phyloP scores from a whole-genome alignment of 1,139 yeast species.

The Taphrina deformans region DNA sequence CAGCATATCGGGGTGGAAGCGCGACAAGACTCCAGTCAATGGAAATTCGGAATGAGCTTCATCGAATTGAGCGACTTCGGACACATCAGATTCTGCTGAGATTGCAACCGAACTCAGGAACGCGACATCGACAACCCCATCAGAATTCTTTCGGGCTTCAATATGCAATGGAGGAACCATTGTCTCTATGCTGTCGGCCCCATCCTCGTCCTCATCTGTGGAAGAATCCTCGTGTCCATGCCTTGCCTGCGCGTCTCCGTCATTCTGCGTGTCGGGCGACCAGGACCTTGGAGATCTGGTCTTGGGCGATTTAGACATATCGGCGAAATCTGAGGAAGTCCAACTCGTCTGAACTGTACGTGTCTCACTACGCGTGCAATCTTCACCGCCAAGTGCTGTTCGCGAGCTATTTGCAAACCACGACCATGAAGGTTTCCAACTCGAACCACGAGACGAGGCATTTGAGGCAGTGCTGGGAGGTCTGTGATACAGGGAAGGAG shows the following conservation, averaged over 20 bases:
- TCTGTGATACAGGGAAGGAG: constrained; percentile 25
- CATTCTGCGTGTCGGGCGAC: neutral
- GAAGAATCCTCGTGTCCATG: neutral
- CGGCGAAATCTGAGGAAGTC: constrained; percentile 20
- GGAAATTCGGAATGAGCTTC: constrained; percentile 21
- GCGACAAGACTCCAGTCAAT: constrained; percentile 24
- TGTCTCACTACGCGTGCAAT: constrained; percentile 17
- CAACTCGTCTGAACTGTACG: constrained; percentile 27
- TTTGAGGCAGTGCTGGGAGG: constrained; percentile 25
- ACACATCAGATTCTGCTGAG: neutral
- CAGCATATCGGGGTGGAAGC: constrained; percentile 31
- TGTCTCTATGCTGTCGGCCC: constrained; percentile 10
- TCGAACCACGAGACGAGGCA: constrained; percentile 18
- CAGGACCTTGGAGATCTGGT: constrained; percentile 6
- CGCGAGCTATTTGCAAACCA: constrained; percentile 31
- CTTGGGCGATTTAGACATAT: constrained; percentile 3
- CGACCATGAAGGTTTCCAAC: constrained; percentile 34
- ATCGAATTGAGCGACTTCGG: neutral
- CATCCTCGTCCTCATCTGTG: constrained; percentile 15
- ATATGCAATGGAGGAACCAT: neutral
- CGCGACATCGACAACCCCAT: constrained; percentile 22
- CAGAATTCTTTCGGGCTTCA: neutral
- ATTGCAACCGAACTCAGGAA: constrained; percentile 12
- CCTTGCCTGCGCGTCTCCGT: neutral
- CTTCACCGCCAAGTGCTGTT: constrained; percentile 5